phyloP scores from a whole-genome alignment of 1,284 basidiomycete species.

The Leccinum insigne region DNA sequence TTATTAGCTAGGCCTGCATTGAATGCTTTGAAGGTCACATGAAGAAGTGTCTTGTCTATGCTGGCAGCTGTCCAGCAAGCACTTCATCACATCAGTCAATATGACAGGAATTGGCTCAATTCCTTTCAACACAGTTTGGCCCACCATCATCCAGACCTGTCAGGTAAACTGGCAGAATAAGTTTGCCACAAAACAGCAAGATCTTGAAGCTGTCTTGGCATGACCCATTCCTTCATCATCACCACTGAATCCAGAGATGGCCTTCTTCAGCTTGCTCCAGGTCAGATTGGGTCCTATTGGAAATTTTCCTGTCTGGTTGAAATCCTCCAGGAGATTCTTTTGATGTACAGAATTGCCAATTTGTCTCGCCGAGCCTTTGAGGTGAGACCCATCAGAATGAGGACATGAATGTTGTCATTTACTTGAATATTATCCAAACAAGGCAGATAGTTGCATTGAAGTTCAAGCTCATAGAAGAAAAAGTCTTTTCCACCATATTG shows the following conservation, averaged over 20 bases:
- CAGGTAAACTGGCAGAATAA: conserved; percentile 10
- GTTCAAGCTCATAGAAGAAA: conserved; percentile 1
- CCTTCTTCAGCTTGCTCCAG: conserved; percentile 8
- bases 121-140: conserved; percentile 1
- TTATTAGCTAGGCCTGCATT: conserved; percentile 1
- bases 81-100: conserved; percentile 7
- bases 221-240: conserved; percentile 10
- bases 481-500: neutral
- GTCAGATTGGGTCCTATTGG: conserved; percentile 5
- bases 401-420: neutral
- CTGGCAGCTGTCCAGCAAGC: conserved; percentile 12
- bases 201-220: neutral
- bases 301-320: conserved; percentile 3
- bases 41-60: conserved; percentile 2
- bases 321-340: accelerated
- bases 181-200: neutral
- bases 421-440: neutral
- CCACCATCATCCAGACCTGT: conserved; percentile 15
- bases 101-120: neutral
- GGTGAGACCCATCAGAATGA: conserved; percentile 6
- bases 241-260: neutral
- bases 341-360: neutral
- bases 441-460: neutral
- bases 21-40: conserved; percentile 1
- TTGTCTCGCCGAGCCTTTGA: conserved; percentile 2